Evolutionary conservation across 352 stramenopile genomes (phyloP), one percentile per base, ranked within the genome.

Genomic region (Pythium scleroteichum): DNA sequence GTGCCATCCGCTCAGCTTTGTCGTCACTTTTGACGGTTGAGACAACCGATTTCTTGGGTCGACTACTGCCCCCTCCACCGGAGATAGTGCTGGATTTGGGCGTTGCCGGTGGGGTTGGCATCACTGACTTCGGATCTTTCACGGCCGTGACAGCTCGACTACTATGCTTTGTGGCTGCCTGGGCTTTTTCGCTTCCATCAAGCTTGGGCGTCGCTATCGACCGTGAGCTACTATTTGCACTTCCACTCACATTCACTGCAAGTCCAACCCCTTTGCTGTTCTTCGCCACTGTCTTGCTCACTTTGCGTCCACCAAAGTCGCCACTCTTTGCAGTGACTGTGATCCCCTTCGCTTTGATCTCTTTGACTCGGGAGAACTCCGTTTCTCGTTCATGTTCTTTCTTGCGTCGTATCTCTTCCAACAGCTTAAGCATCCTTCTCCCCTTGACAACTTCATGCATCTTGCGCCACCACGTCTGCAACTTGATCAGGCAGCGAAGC

Each of bases 391-490:
- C 70, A 33, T 64, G 71, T 42, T 86, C 72, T 53, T 70, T 66
- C 40, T 85, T 73, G 3, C 76, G 76, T 53, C 81, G 54, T 5
- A 79, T 51, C 41, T 81, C 76, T 19, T 81, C 76, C n/a, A 87
- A 53, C 13, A 80, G 59, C 26, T 69, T 55, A 26, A 68, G 35
- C 55, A 87, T 72, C 0, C 81, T 70, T 33, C 77, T 65, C 8
- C 69, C 72, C 35, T 71, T 66, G 33, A 88, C 66, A 19, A 68
- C 50, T 17, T 73, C 66, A n/a, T 69, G 66, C 16, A 76, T 76
- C 41, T 75, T 79, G 16, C 76, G 69, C 81, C 81, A 90, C 29
- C 79, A 69, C 16, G 52, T 68, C 70, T 91, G 82, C 7, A 91
- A 69, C 62, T 89, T 91, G 26, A 87, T 58, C 8, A 67, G 64